Evolutionary conservation across 2,329 filamentous ascomycete species (phyloP).

Genomic region (Amesomyces nigricolor): DNA sequence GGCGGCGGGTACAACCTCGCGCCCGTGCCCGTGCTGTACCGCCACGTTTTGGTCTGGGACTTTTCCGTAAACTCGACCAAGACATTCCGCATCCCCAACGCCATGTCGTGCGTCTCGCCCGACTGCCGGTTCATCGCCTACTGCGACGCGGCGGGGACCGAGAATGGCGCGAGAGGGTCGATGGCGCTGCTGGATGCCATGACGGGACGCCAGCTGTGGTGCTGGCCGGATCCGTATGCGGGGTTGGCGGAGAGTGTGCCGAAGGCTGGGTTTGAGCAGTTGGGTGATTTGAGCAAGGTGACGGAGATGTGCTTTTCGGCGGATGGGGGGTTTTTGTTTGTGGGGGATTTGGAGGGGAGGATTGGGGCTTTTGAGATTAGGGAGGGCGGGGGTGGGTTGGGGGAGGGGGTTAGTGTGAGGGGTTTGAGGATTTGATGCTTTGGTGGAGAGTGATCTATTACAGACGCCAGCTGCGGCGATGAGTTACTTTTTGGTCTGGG

Average conservation of each 20-base stretch:
- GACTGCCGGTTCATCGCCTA: constrained; percentile 39
- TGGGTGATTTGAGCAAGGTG: constrained; percentile 33
- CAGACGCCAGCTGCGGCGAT: no score
- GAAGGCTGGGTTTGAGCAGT: constrained; percentile 28
- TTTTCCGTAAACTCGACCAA: constrained; percentile 34
- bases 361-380: constrained; percentile 35
- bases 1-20: constrained; percentile 32
- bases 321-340: constrained; percentile 34
- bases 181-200: constrained; percentile 36
- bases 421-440: neutral
- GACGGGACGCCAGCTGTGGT: constrained; percentile 35
- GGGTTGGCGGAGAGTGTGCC: constrained; percentile 24
- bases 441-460: neutral
- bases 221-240: constrained; percentile 32
- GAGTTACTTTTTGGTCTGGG: neutral
- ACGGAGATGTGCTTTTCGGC: constrained; percentile 37
- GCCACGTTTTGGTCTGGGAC: constrained; percentile 38
- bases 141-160: constrained; percentile 33
- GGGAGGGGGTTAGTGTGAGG: neutral
- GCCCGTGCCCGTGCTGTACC: constrained; percentile 30
- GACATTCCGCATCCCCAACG: constrained; percentile 37
- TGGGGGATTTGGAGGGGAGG: constrained; percentile 33
- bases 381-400: constrained; percentile 17
- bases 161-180: constrained; percentile 31
- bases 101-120: constrained; percentile 35